phyloP scores from a whole-genome alignment of 202 grass and related monocot species.

The Zoysia matrella region DNA sequence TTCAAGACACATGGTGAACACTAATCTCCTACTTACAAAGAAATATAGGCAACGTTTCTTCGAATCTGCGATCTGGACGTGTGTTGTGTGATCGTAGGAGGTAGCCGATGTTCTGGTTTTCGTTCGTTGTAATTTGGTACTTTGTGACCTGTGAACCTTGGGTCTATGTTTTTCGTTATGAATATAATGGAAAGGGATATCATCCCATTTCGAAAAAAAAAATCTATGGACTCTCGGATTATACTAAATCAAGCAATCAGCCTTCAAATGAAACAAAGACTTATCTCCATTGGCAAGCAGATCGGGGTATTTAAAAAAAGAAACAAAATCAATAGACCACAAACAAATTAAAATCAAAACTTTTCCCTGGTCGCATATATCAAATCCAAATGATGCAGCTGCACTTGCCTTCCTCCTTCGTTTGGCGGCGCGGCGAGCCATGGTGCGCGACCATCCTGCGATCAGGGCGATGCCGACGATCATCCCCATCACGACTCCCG shows the following conservation, averaged over 20 bases:
- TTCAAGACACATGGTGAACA: neutral
- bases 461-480: slow-evolving; percentile 75
- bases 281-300: neutral
- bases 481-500: slow-evolving; percentile 73
- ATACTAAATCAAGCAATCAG: neutral
- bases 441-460: slow-evolving; percentile 67
- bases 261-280: neutral
- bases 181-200: too few relatives aligned
- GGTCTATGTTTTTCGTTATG: too few relatives aligned
- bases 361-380: neutral
- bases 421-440: slow-evolving; percentile 70
- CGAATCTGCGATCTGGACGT: too few relatives aligned
- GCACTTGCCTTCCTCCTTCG: slow-evolving; percentile 61
- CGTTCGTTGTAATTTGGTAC: too few relatives aligned
- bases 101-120: too few relatives aligned
- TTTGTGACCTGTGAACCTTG: too few relatives aligned
- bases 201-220: too few relatives aligned
- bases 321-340: neutral
- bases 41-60: neutral
- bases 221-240: too few relatives aligned
- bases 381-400: neutral
- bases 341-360: neutral
- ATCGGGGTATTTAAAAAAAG: neutral
- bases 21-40: neutral
- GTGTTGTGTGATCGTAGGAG: too few relatives aligned